Conservation (phyloP, 805 yeast genomes). For the Metschnikowia reukaufii region DNA sequence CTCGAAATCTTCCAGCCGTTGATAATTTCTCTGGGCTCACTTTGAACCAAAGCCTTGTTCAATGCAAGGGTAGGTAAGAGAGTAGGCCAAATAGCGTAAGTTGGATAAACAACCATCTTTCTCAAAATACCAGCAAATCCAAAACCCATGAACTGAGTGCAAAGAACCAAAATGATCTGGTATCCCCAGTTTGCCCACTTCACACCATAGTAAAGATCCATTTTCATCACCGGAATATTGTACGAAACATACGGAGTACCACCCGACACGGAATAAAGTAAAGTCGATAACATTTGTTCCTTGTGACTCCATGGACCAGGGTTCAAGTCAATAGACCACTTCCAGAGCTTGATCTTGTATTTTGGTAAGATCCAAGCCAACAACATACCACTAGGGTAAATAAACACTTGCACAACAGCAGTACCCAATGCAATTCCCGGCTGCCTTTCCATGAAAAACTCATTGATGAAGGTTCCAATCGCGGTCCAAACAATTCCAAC, state of each 20-base stretch:
- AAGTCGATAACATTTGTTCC: slow-evolving; percentile 57
- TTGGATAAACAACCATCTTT: slow-evolving; percentile 59
- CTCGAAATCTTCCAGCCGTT: slow-evolving; percentile 56
- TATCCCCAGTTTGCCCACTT: slow-evolving; percentile 45
- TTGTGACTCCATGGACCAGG: slow-evolving; percentile 64
- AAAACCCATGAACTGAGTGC: slow-evolving; percentile 65
- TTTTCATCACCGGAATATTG: slow-evolving; percentile 24
- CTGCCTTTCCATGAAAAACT: slow-evolving; percentile 55
- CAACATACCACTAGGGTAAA: slow-evolving; percentile 57
- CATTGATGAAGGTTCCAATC: slow-evolving; percentile 58
- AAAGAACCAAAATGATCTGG: slow-evolving; percentile 48
- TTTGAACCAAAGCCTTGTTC: slow-evolving; percentile 51
- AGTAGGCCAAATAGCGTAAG: slow-evolving; percentile 69
- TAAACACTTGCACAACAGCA: slow-evolving; percentile 56
- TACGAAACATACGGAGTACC: slow-evolving; percentile 55
- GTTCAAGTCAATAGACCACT: slow-evolving; percentile 44
- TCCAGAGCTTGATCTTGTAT: slow-evolving; percentile 40
- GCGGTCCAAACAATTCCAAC: slow-evolving; percentile 51
- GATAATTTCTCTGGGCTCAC: slow-evolving; percentile 51
- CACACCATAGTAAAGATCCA: slow-evolving; percentile 51
- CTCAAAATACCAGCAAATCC: slow-evolving; percentile 65
- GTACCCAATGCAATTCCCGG: slow-evolving; percentile 53
- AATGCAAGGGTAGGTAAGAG: slow-evolving; percentile 60
- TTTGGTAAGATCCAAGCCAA: slow-evolving; percentile 47
- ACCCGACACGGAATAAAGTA: slow-evolving; percentile 49